Conservation (phyloP, 257 asterid species). For the Gynochthodes officinalis region DNA sequence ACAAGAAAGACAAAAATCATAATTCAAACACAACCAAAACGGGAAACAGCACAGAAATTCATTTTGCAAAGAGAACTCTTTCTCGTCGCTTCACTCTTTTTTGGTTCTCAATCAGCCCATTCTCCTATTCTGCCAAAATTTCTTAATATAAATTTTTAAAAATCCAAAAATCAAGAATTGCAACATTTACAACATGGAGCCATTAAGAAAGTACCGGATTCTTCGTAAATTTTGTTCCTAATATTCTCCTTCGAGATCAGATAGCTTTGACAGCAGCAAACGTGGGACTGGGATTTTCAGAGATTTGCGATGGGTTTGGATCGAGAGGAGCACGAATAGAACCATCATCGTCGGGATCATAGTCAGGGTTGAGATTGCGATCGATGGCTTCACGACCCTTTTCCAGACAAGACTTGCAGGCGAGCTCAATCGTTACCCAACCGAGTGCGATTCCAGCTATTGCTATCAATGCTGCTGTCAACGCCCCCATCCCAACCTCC, state of each 20-base stretch:
- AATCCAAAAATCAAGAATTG: background rate
- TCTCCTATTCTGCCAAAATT: background rate
- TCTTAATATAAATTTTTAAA: background rate
- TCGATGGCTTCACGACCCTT: conserved; percentile 87
- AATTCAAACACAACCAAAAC: background rate
- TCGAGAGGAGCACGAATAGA: conserved; percentile 56
- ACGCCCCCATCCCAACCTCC: conserved; percentile 51
- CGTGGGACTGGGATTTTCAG: conserved; percentile 18
- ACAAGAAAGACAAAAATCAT: background rate
- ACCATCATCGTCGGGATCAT: conserved; percentile 73
- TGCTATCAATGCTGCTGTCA: conserved; percentile 80
- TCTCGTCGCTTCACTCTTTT: background rate
- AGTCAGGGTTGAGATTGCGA: conserved; percentile 84
- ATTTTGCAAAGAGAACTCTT: too few species aligned
- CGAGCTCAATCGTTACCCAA: conserved; percentile 84
- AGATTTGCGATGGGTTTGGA: conserved; percentile 25
- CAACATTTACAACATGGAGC: background rate
- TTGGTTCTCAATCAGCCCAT: background rate
- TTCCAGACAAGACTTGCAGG: conserved; percentile 94
- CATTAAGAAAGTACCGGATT: background rate
- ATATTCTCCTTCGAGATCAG: conserved; percentile 21
- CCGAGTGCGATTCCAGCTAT: conserved; percentile 71
- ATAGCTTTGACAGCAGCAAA: conserved; percentile 31
- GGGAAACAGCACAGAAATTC: background rate
- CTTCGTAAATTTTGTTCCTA: background rate